These are phyloP conservation scores for Inga oerstediana DNA, from an alignment of 306 rosid species.

Conservation along the genomic window DNA sequence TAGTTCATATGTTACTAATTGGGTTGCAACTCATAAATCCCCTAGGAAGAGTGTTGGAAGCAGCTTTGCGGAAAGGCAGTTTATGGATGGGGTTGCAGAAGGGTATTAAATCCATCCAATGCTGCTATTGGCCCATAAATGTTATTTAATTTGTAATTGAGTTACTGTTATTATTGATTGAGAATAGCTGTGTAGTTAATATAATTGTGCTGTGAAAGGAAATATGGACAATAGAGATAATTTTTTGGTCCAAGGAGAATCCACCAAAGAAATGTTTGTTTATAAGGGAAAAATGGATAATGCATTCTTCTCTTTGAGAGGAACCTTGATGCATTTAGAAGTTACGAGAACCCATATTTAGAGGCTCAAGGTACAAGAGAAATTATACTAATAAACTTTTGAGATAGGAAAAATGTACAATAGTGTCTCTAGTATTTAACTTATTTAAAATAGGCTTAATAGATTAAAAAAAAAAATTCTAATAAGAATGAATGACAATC, in stretches of 20 bases:
- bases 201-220: not conserved
- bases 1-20: not conserved
- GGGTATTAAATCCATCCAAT: not conserved
- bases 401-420: not conserved
- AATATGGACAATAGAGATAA: not conserved
- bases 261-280: not conserved
- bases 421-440: not conserved
- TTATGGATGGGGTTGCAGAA: not conserved
- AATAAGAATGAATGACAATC: not conserved
- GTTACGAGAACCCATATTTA: not conserved
- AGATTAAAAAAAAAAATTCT: not conserved
- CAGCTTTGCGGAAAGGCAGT: not conserved
- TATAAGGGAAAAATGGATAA: not conserved
- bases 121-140: conserved; percentile 4
- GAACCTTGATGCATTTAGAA: not conserved
- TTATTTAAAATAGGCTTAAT: not conserved
- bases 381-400: not conserved
- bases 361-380: not conserved
- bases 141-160: not conserved
- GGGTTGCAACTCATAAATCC: conserved; percentile 8
- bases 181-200: conserved; percentile 1
- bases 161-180: not conserved
- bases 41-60: conserved; percentile 2
- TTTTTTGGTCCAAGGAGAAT: not conserved
- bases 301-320: not conserved